Base-by-base conservation (phyloP, 768 basidiomycete genomes). In the Panaeolus cyanescens region DNA sequence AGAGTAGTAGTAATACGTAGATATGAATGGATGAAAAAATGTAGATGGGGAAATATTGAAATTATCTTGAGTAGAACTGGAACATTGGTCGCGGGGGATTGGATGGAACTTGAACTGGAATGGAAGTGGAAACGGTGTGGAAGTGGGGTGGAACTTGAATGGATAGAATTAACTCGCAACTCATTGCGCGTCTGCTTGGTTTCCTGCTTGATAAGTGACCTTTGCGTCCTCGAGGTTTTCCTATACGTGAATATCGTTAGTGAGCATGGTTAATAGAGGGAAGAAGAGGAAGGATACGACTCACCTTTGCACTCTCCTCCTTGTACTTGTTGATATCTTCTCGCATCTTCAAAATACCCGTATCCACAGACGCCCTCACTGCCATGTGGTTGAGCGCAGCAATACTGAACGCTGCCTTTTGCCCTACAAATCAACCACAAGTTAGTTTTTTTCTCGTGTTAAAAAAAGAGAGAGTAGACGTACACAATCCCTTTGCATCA, bases 401-500 rank as follows among this genome's bases (percentile, higher is more conserved):
- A 80, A 96, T 93, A 54, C 91, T 87, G 69, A 89, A 82, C 3
- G 93, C 91, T 2, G 93, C 94, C 72, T 91, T 92, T 66, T 90
- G 89, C 93, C 94, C 93, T 95, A 71, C 22, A 55, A 42, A 22
- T 30, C 13, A 28, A 19, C 36, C 33, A 58, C 25, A 8, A 61
- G 17, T 34, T 12, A 40, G 63, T 4, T 40, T 53, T 54, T 60
- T 56, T 66, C n/a, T n/a, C n/a, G n/a, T n/a, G n/a, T 15, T 20
- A 7, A 30, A 55, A 39, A 32, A 28, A 54, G 25, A 59, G 32
- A 15, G 22, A 32, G 5, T 39, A 40, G 17, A 82, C 91, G 58
- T 69, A 93, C 93, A 96, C 17, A 92, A 86, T 75, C 84, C 85
- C 79, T 85, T 92, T 32, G 93, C 95, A 71, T 97, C 87, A 78